A percentile compares a stretch with the other conserved stretches of the same genome.
phyloP scores from a whole-genome alignment of 106 monocot species.

The Amphibolis antarctica region DNA sequence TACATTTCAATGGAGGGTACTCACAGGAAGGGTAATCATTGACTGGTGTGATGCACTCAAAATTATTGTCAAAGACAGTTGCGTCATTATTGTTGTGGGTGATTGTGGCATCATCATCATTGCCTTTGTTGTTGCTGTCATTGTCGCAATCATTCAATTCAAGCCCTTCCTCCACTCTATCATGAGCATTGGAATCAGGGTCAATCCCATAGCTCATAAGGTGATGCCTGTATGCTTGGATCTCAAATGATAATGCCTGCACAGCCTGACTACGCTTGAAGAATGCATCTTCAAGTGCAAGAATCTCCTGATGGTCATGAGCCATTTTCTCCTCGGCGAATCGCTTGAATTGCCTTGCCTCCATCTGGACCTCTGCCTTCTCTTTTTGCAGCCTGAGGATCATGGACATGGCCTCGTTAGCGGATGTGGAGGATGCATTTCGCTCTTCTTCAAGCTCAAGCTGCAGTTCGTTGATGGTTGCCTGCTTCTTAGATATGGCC shows the following conservation, averaged over 20 bases:
- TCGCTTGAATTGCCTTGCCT: constrained; percentile 36
- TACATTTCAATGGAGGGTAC: constrained; percentile 37
- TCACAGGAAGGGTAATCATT: neutral
- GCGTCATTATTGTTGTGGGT: too few relatives aligned
- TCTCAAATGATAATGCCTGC: constrained; percentile 21
- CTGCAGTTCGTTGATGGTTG: constrained; percentile 24
- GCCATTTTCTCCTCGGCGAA: constrained; percentile 45
- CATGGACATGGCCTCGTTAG: constrained; percentile 54
- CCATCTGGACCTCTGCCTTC: constrained; percentile 52
- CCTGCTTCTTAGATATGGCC: constrained; percentile 22
- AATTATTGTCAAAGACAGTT: too few relatives aligned
- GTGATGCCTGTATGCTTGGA: constrained; percentile 29
- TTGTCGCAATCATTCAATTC: neutral
- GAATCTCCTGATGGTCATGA: constrained; percentile 41
- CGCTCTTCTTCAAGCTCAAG: constrained; percentile 45
- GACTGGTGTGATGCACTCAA: neutral
- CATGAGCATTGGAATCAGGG: constrained; percentile 2
- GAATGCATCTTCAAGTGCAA: constrained; percentile 32
- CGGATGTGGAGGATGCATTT: constrained; percentile 28
- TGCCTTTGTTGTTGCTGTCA: neutral
- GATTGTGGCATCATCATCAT: constrained; percentile 1
- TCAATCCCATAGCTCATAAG: constrained; percentile 26
- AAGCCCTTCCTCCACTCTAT: neutral
- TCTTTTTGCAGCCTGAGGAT: constrained; percentile 47
- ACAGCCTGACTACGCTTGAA: constrained; percentile 29